phyloP scores from a whole-genome alignment of 2,329 filamentous ascomycete species.

The Penicillium brasilianum region DNA sequence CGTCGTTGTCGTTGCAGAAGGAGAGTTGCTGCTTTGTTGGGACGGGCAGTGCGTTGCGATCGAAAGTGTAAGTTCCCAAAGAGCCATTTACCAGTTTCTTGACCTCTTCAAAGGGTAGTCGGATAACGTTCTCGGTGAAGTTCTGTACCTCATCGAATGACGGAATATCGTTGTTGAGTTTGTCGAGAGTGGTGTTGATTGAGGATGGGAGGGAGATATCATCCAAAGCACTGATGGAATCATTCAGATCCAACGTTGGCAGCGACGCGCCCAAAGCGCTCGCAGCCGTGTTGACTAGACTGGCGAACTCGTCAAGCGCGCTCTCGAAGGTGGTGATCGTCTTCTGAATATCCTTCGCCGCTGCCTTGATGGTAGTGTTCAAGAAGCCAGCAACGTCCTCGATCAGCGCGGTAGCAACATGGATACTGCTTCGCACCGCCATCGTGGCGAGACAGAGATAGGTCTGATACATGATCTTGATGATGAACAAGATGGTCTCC shows the following conservation, averaged over 20 bases:
- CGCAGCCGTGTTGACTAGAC: constrained; percentile 62
- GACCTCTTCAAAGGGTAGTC: constrained; percentile 80
- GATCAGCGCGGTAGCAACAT: constrained; percentile 67
- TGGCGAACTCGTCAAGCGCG: constrained; percentile 58
- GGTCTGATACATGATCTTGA: constrained; percentile 88
- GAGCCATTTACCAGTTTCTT: constrained; percentile 73
- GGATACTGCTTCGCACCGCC: constrained; percentile 77
- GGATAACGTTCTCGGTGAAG: constrained; percentile 74
- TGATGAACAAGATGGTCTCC: constrained; percentile 86
- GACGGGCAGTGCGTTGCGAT: constrained; percentile 77
- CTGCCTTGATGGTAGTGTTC: constrained; percentile 57
- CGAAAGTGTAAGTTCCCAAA: constrained; percentile 76
- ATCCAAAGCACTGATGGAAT: constrained; percentile 69
- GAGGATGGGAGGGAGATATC: constrained; percentile 70
- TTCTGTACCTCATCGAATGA: constrained; percentile 84
- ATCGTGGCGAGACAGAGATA: constrained; percentile 89
- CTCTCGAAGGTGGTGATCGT: constrained; percentile 56
- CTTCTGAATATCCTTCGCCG: constrained; percentile 54
- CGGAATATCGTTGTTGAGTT: constrained; percentile 79
- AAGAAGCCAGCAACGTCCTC: constrained; percentile 65
- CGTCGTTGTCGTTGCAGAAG: constrained; percentile 87
- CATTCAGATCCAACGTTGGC: constrained; percentile 68
- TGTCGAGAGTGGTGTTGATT: constrained; percentile 70
- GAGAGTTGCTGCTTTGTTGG: constrained; percentile 80
- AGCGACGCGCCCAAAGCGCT: constrained; percentile 54